Conservation (phyloP, 176 grass and related monocot genomes). For the maize (Zea mays) region DNA sequence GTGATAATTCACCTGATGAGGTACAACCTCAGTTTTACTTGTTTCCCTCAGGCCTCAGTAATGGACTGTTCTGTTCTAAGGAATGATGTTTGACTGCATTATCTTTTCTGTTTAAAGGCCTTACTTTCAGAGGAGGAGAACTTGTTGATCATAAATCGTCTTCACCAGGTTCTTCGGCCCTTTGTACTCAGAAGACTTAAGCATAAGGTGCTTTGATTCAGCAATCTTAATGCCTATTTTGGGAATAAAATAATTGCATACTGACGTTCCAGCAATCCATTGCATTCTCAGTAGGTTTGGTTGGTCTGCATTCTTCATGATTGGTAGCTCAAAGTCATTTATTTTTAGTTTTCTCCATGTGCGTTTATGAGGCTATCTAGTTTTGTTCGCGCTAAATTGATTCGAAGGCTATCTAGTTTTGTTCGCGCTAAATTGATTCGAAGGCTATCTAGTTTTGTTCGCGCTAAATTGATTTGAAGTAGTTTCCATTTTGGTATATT, state of each 20-base stretch:
- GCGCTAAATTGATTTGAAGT: conserved; percentile 5
- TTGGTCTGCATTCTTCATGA: conserved; percentile 6
- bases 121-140: conserved; percentile 99
- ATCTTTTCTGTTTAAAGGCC: conserved; percentile 55
- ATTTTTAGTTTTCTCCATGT: conserved; percentile 10
- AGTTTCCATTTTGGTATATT: conserved; percentile 21
- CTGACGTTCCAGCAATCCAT: conserved; percentile 7
- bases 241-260: neutral
- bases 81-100: conserved; percentile 22
- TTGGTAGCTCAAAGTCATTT: conserved; percentile 4
- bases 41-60: neutral
- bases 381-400: no score
- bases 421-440: no score
- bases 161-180: conserved; percentile 99
- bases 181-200: conserved; percentile 98
- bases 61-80: conserved; percentile 24
- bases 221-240: conserved; percentile 36
- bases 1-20: conserved; percentile 87
- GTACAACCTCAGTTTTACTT: conserved; percentile 46
- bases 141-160: conserved; percentile 99
- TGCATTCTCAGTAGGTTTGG: conserved; percentile 28
- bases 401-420: no score
- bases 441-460: neutral
- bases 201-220: conserved; percentile 75
- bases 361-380: neutral